Base-by-base conservation (phyloP, 148 eudicot genomes). In the Pharnaceum exiguum region DNA sequence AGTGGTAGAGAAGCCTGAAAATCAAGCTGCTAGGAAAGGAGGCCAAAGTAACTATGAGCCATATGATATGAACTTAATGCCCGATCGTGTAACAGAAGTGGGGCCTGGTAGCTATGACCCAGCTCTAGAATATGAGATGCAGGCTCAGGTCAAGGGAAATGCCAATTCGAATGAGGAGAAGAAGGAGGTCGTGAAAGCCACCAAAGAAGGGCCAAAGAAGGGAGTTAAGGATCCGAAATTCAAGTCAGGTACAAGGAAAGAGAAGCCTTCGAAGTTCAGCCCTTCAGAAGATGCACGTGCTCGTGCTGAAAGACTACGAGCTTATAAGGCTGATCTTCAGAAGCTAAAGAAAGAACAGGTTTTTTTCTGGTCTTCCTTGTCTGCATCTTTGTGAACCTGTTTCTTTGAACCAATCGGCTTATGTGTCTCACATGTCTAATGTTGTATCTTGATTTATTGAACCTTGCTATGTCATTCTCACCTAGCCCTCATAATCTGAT, bases 311-410 rank as follows among this genome's bases (percentile, higher is more conserved):
- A 86, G 43, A 59, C 56, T 94, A 69, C 76, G 99, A 57, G 59
- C 89, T 45, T 94, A 59, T 60, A 94, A 94, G 82, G 96, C 99
- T 57, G 99, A 94, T 73, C 81, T 89, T 51, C 96, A 86, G 76
- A 89, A 89, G 77, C 63, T 72, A 69, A 94, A 80, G 74, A 94
- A 89, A 64, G 91, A 86, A 75, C 74, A 89, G 99, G 99, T 94
- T 80, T 23, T 50, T 18, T 32, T 49, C 33, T 44, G 43, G 26
- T 5, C 8, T 13, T 40, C 36, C 6, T 59, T 32, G 43, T 48
- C 15, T 60, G 18, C 31, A 6, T 39, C 6, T 10, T 23, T 38
- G 2, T 29, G 2, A 9, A 5, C 38, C 38, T 35, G 25, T 27
- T 38, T 9, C 19, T 17, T 35, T 24, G 27, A n/a, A n/a, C n/a